Evolutionary conservation across 345 rosid genomes (phyloP).

Genomic region (Gossypium mustelinum): DNA sequence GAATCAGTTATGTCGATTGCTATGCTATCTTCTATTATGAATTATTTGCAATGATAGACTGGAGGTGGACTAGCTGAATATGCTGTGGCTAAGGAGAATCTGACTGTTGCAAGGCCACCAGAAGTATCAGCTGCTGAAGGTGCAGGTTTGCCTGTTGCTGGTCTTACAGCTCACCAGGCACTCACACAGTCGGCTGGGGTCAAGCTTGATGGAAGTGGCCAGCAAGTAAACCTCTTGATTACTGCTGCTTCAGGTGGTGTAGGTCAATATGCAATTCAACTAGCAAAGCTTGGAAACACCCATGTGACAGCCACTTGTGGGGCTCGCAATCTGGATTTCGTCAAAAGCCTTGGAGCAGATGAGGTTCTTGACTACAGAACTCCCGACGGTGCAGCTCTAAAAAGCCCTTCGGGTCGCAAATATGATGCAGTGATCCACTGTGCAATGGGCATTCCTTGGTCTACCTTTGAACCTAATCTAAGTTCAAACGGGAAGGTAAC

Average conservation of each 20-base stretch:
- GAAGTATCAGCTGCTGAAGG: constrained; percentile 69
- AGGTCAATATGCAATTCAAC: constrained; percentile 73
- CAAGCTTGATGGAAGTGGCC: constrained; percentile 58
- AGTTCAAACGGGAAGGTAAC: constrained; percentile 57
- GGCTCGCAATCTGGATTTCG: constrained; percentile 57
- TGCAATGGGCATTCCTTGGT: constrained; percentile 55
- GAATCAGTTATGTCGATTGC: not conserved
- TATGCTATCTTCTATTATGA: not conserved
- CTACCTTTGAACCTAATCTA: constrained; percentile 61
- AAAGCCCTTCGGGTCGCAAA: constrained; percentile 66
- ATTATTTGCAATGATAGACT: constrained; percentile 26
- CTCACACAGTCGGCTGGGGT: constrained; percentile 54
- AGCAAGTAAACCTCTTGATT: constrained; percentile 50
- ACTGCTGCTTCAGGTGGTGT: constrained; percentile 89
- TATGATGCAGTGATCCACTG: constrained; percentile 75
- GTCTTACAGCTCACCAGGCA: constrained; percentile 62
- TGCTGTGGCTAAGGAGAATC: constrained; percentile 53
- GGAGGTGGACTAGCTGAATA: constrained; percentile 69
- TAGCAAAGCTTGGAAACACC: constrained; percentile 66
- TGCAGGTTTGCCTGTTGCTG: constrained; percentile 62
- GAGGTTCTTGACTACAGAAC: constrained; percentile 82
- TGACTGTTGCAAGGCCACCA: constrained; percentile 49
- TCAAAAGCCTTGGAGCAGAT: constrained; percentile 72
- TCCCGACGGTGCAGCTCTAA: constrained; percentile 66
- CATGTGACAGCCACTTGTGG: constrained; percentile 90